phyloP scores from a whole-genome alignment of 2,329 filamentous ascomycete species.

The Pyrenophora seminiperda region DNA sequence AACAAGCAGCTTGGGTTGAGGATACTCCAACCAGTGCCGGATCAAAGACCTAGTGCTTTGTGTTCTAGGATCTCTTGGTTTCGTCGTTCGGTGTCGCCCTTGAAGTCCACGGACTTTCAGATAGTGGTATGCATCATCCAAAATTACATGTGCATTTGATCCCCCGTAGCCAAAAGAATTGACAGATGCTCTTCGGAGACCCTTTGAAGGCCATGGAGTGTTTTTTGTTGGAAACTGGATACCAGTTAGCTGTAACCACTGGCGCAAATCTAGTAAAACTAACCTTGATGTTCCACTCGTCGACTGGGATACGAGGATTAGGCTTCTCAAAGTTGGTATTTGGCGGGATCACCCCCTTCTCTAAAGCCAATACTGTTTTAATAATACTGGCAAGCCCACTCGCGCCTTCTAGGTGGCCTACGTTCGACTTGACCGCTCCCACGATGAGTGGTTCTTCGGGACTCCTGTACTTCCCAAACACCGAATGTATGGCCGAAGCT shows the following conservation, averaged over 20 bases:
- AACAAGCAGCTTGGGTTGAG: too few species aligned
- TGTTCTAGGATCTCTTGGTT: too few species aligned
- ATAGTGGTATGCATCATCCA: slow-evolving; percentile 21
- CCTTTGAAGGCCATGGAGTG: slow-evolving; percentile 11
- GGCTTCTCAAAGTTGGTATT: slow-evolving; percentile 20
- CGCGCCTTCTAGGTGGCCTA: slow-evolving; percentile 49
- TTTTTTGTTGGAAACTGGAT: slow-evolving; percentile 6
- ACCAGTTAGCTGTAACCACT: slow-evolving; percentile 6
- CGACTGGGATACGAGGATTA: slow-evolving; percentile 11
- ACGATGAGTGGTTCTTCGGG: slow-evolving; percentile 9
- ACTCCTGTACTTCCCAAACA: slow-evolving; percentile 21
- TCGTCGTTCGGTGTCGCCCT: neutral
- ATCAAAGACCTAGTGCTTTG: too few species aligned
- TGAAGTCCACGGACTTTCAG: neutral
- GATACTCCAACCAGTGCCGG: too few species aligned
- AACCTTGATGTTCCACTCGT: slow-evolving; percentile 24
- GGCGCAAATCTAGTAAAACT: slow-evolving; percentile 28
- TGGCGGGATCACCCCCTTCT: slow-evolving; percentile 41
- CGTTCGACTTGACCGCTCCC: slow-evolving; percentile 30
- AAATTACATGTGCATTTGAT: slow-evolving; percentile 20
- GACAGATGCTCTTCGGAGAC: slow-evolving; percentile 20
- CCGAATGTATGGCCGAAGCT: slow-evolving; percentile 13
- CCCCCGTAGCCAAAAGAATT: slow-evolving; percentile 36
- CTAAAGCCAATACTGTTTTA: slow-evolving; percentile 48
- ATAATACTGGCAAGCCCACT: slow-evolving; percentile 46